Evolutionary conservation across 208 protist species (phyloP).

Genomic region (Trypanosoma vivax): DNA sequence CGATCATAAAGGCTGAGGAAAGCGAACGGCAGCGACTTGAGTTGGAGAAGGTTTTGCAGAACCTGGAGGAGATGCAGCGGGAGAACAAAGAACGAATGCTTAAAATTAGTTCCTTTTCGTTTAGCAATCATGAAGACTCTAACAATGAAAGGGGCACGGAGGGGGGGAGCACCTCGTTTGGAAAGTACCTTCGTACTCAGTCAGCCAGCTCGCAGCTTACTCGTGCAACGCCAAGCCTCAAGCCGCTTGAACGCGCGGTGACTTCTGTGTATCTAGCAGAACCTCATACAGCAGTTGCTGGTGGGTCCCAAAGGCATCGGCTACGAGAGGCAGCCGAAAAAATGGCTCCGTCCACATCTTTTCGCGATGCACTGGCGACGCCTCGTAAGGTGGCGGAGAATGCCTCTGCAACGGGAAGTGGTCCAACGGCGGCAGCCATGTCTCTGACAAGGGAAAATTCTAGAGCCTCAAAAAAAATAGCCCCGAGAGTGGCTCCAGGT

Average conservation of each 20-base stretch:
- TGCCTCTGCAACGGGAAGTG: no score
- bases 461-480: not conserved
- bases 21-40: conserved; percentile 21
- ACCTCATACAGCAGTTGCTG: not conserved
- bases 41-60: conserved; percentile 35
- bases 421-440: no score
- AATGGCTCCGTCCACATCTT: not conserved
- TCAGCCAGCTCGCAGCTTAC: not conserved
- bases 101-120: conserved; percentile 7
- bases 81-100: conserved; percentile 65
- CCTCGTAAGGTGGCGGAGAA: no score
- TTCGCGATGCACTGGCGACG: no score
- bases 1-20: conserved; percentile 1
- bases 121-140: not conserved
- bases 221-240: not conserved
- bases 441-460: not conserved
- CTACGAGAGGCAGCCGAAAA: not conserved
- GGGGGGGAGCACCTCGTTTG: not conserved
- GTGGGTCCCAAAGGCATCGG: not conserved
- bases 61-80: conserved; percentile 59
- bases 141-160: not conserved
- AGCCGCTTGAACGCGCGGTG: conserved; percentile 10
- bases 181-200: conserved; percentile 8
- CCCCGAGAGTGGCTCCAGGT: not conserved
- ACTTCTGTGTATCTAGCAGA: conserved; percentile 17